A percentile compares a stretch with the other conserved stretches of the same genome.
Evolutionary conservation across 2,329 filamentous ascomycete genomes (phyloP).

Genomic region (Phaeomoniella chlamydospora): DNA sequence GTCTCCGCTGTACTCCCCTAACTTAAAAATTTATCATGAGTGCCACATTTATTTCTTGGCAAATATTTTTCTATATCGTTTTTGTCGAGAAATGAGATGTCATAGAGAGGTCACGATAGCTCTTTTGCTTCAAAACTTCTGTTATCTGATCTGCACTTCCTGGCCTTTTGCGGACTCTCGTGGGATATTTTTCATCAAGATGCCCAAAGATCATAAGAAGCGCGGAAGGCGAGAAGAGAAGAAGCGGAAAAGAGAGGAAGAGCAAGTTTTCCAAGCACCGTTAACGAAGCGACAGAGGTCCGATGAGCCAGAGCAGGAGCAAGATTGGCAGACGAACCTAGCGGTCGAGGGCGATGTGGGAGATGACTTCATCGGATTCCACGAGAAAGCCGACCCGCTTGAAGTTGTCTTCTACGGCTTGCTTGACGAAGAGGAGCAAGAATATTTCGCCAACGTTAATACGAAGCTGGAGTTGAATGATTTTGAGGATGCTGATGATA

Average conservation of each 20-base stretch:
- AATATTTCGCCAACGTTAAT: conserved; percentile 85
- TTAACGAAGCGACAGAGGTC: conserved; percentile 25
- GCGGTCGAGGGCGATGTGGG: conserved; percentile 10
- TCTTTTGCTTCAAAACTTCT: no score
- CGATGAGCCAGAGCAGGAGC: conserved; percentile 11
- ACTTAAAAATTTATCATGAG: no score
- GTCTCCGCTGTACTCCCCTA: no score
- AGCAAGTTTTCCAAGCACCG: conserved; percentile 16
- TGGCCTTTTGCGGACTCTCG: no score
- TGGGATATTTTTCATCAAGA: conserved; percentile 8
- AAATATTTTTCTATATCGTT: no score
- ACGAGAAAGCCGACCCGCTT: conserved; percentile 9
- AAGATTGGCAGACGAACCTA: conserved; percentile 4
- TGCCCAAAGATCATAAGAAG: conserved; percentile 33
- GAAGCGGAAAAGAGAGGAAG: conserved; percentile 13
- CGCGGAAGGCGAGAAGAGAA: conserved; percentile 28
- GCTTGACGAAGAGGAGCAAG: conserved; percentile 82
- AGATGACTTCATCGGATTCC: conserved; percentile 24
- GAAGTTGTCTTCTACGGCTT: conserved; percentile 62
- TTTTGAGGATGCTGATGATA: conserved; percentile 64
- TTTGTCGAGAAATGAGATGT: no score
- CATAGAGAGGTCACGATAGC: no score
- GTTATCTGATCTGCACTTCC: no score
- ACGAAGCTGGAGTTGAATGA: conserved; percentile 81
- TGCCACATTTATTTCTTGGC: no score